Conservation (phyloP, 2,329 filamentous ascomycete species). For the Fusarium brachygibbosum region DNA sequence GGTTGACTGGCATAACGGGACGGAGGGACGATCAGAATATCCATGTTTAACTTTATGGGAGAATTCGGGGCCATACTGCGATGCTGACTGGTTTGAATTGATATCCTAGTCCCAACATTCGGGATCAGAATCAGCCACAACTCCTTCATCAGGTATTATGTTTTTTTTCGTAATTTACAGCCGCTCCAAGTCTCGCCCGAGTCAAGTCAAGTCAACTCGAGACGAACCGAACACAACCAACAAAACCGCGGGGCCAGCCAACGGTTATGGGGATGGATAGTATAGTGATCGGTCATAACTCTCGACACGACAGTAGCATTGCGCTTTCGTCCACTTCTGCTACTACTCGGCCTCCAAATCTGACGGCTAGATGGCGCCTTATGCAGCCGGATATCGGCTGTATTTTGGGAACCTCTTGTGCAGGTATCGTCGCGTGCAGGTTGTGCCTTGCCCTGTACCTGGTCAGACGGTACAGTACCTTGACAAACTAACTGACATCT, state of each 20-base stretch:
- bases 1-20: constrained; percentile 39
- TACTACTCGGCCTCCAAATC: constrained; percentile 29
- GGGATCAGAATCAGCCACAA: constrained; percentile 37
- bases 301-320: constrained; percentile 23
- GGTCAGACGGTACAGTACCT: constrained; percentile 37
- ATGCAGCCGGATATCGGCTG: constrained; percentile 45
- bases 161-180: constrained; percentile 24
- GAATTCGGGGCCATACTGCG: constrained; percentile 37
- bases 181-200: constrained; percentile 31
- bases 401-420: constrained; percentile 37
- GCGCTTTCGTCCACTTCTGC: constrained; percentile 28
- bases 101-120: constrained; percentile 20
- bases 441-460: constrained; percentile 38
- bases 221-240: constrained; percentile 12
- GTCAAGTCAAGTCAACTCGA: constrained; percentile 6
- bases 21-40: constrained; percentile 43
- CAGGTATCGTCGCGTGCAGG: constrained; percentile 41
- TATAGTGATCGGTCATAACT: constrained; percentile 12
- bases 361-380: constrained; percentile 30
- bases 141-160: constrained; percentile 18
- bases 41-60: constrained; percentile 43
- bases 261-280: neutral
- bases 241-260: constrained; percentile 7
- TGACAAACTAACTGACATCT: constrained; percentile 17
- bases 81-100: constrained; percentile 42